Conservation (phyloP, 2,329 filamentous ascomycete species). For the Xylaria sp. region DNA sequence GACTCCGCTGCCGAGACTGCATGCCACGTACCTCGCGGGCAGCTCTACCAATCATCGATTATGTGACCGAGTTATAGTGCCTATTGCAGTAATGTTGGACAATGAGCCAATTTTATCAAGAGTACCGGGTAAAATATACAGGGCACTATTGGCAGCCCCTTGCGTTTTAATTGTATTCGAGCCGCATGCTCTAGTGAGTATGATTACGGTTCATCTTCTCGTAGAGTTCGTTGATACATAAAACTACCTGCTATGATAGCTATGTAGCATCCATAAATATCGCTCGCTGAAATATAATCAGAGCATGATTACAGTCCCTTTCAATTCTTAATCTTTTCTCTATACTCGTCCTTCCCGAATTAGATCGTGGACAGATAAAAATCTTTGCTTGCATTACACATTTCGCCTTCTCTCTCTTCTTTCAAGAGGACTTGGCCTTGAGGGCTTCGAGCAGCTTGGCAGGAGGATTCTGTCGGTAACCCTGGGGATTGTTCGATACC, state of each 20-base stretch:
- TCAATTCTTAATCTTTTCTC: slow-evolving; percentile 13
- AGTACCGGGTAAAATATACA: no score
- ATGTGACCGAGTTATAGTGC: no score
- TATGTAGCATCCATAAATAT: slow-evolving; percentile 12
- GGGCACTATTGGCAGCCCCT: neutral
- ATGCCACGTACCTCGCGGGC: slow-evolving; percentile 35
- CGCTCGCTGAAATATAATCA: slow-evolving; percentile 6
- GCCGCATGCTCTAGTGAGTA: neutral
- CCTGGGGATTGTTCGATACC: slow-evolving; percentile 96
- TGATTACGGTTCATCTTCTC: neutral
- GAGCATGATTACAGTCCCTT: neutral
- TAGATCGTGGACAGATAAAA: slow-evolving; percentile 14
- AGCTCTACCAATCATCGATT: slow-evolving; percentile 7
- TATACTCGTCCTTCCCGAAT: slow-evolving; percentile 23
- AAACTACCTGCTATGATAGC: neutral
- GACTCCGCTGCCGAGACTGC: slow-evolving; percentile 17
- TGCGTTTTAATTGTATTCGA: neutral
- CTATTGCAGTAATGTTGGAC: no score
- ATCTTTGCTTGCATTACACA: neutral
- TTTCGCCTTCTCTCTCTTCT: slow-evolving; percentile 9
- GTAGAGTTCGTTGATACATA: neutral
- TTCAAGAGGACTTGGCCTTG: slow-evolving; percentile 55
- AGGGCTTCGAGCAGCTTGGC: slow-evolving; percentile 77
- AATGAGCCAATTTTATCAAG: no score
- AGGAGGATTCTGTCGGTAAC: slow-evolving; percentile 92